Percentiles rank a stretch among this genome's conserved stretches.
Evolutionary conservation across 139 green algal species (phyloP).

Genomic region (Chlorella sorokiniana): DNA sequence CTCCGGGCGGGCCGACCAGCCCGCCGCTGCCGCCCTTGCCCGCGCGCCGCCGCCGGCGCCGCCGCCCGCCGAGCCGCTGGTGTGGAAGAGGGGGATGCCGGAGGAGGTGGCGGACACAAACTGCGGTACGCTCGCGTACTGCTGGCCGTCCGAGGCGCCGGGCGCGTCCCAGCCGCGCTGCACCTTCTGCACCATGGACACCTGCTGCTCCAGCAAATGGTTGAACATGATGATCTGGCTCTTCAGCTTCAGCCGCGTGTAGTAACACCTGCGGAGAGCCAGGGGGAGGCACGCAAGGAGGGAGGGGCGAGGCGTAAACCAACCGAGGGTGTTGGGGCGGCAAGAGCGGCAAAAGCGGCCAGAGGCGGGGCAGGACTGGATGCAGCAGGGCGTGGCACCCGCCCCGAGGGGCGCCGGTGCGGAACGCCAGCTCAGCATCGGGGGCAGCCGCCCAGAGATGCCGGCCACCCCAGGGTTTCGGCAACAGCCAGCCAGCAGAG

Average conservation of each 20-base stretch:
- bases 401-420: too few species aligned
- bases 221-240: slow-evolving; percentile 95
- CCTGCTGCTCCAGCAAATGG: slow-evolving; percentile 88
- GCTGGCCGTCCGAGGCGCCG: neutral
- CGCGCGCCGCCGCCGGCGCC: neutral
- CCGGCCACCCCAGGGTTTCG: too few species aligned
- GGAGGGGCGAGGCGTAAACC: too few species aligned
- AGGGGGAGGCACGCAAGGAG: neutral
- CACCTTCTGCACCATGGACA: slow-evolving; percentile 64
- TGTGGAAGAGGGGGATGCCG: slow-evolving; percentile 46
- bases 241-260: slow-evolving; percentile 85
- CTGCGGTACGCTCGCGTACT: neutral
- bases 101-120: slow-evolving; percentile 26
- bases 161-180: slow-evolving; percentile 43
- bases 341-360: too few species aligned
- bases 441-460: too few species aligned
- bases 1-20: neutral
- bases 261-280: slow-evolving; percentile 66
- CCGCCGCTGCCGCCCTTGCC: neutral
- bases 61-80: slow-evolving; percentile 6
- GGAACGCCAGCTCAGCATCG: too few species aligned
- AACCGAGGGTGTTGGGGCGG: too few species aligned
- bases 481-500: too few species aligned
- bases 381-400: too few species aligned
- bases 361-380: too few species aligned